Base-by-base conservation (phyloP, 495 filamentous ascomycete genomes). In the Penicillium ochrochloron region DNA sequence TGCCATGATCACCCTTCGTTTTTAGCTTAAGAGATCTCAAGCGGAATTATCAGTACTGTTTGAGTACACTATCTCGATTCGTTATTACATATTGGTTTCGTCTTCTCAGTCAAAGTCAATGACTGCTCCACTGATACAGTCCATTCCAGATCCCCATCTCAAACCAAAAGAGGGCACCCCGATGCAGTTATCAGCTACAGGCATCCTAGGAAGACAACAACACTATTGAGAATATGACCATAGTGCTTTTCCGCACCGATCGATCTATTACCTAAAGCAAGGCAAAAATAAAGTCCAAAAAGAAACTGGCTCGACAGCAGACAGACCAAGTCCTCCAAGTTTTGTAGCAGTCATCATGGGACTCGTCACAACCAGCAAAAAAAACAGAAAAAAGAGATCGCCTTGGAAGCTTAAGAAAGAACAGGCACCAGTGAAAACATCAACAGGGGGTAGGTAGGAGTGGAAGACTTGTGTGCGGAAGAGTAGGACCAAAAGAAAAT, bases 321-420 rank as follows among this genome's bases (percentile, higher is more conserved):
- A 67, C 53, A 60, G 27, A 66, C 46, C 52, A 58, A 52, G 58
- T 62, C 66, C 66, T 61, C 59, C 66, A 61, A 68, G 48, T 42
- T 68, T 68, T 68, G 58, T 58, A 64, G 61, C 34, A 46, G 61
- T 48, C 63, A 59, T 69, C 63, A 61, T 69, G 60, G 67, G 57
- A 60, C 67, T 59, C 67, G 57, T 69, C 57, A 69, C 56, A 58
- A 61, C 54, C 57, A 66, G 59, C 44, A 66, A 62, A 42, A 9
- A 9, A 29, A 57, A 35, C 33, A 27, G 14, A 41, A 25, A 29
- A 37, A 37, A 60, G 29, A 53, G 50, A 19, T 62, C 59, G 52
- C 65, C 56, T 42, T 54, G 34, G n/a, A 61, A 57, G 55, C 59
- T 57, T 53, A 50, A 48, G 21, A 52, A 52, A 34, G 46, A 52